Evolutionary conservation across 345 rosid genomes (phyloP), one percentile per base, ranked within the genome.

Genomic region (Nasturtium officinale): DNA sequence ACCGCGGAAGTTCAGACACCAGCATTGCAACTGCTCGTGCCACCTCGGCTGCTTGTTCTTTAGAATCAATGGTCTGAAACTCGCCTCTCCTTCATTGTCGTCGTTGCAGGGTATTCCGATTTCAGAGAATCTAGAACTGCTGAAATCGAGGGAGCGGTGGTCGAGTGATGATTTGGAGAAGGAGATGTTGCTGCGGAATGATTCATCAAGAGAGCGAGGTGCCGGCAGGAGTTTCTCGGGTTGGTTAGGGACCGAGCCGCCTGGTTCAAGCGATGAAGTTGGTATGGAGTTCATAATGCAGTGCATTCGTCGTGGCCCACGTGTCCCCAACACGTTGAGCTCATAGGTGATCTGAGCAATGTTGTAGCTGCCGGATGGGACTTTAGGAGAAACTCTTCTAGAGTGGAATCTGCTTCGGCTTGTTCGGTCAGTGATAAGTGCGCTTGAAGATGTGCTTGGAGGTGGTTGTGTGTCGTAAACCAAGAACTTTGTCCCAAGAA

Each of bases 11-110:
- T 86, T 86, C 67, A 86, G 76, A 71, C 87, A 86, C 90, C 90
- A 86, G 37, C 90, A 86, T 50, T 86, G 90, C 25, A 86, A 58
- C 63, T 86, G 90, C 65, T 86, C 90, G 20, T 85, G 90, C 90
- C 90, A 87, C 78, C 88, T 83, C 1, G 90, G 90, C 55, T 84
- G 84, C 78, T 87, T 87, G 83, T 87, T 87, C 73, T 85, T 85
- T 0, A 87, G 61, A 20, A 87, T 29, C 77, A 87, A 69, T 7
- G 91, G 91, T 69, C 71, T 78, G 20, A 46, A 71, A 70, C 77
- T 65, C 43, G 65, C 78, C 33, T 85, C 90, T 46, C 78, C 85
- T 46, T 72, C 77, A 0, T 69, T 69, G 29, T 72, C 68, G 25
- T 83, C 67, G 46, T 77, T 70, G 46, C 80, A 68, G 11, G 96